These are phyloP conservation scores for Hysterium pulicare DNA, from an alignment of 2,329 filamentous ascomycete genomes.

Conservation along the genomic window DNA sequence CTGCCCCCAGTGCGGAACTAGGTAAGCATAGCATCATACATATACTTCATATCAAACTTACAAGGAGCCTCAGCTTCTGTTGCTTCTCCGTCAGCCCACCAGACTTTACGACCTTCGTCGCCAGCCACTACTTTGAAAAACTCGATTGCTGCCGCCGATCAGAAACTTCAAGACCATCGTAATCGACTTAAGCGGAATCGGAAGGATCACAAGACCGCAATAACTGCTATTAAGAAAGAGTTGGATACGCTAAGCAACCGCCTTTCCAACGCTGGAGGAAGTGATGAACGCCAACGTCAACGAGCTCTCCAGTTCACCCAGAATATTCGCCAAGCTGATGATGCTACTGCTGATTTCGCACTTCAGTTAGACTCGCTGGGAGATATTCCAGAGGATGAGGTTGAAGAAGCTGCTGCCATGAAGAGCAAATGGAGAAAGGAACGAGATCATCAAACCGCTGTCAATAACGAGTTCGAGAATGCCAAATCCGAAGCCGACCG, in stretches of 20 bases:
- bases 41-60: slow-evolving; percentile 9
- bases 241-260: slow-evolving; percentile 66
- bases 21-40: slow-evolving; percentile 37
- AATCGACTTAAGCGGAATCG: slow-evolving; percentile 66
- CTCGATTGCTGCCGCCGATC: slow-evolving; percentile 69
- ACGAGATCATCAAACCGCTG: slow-evolving; percentile 48
- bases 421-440: slow-evolving; percentile 58
- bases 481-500: slow-evolving; percentile 62
- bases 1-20: slow-evolving; percentile 57
- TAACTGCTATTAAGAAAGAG: slow-evolving; percentile 67
- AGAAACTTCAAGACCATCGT: slow-evolving; percentile 67
- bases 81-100: slow-evolving; percentile 51
- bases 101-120: slow-evolving; percentile 68
- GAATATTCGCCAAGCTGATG: slow-evolving; percentile 67
- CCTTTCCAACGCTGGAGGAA: slow-evolving; percentile 64
- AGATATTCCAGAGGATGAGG: slow-evolving; percentile 60
- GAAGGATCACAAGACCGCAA: slow-evolving; percentile 70
- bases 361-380: slow-evolving; percentile 63
- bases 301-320: slow-evolving; percentile 73
- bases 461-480: slow-evolving; percentile 57
- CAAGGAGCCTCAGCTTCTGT: slow-evolving; percentile 23
- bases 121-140: slow-evolving; percentile 73
- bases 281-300: slow-evolving; percentile 72
- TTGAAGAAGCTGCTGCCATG: slow-evolving; percentile 54
- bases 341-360: slow-evolving; percentile 56